Evolutionary conservation across 345 rosid species (phyloP).

Genomic region (Microthlaspi erraticum): DNA sequence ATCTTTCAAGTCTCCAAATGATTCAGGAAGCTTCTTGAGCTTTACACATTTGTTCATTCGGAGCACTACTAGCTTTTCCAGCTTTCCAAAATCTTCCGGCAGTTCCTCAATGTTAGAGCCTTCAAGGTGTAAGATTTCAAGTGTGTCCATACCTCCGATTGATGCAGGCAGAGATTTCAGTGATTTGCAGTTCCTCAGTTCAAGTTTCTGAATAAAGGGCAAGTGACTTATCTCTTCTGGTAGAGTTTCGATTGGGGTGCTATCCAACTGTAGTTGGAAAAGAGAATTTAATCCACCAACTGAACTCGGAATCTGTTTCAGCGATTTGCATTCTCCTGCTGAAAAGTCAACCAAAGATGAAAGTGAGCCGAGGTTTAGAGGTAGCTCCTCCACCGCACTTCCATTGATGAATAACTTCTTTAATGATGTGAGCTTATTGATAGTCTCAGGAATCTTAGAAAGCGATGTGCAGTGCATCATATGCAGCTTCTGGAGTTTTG

Average conservation of each 20-base stretch:
- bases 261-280: slow-evolving; percentile 30
- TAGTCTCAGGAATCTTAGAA: slow-evolving; percentile 28
- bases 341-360: slow-evolving; percentile 28
- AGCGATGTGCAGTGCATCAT: slow-evolving; percentile 28
- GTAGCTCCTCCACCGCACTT: slow-evolving; percentile 28
- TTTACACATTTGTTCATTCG: slow-evolving; percentile 20
- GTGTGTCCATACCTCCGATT: slow-evolving; percentile 36
- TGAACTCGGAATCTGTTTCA: slow-evolving; percentile 36
- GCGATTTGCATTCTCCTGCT: slow-evolving; percentile 22
- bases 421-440: slow-evolving; percentile 32
- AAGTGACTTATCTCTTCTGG: slow-evolving; percentile 31
- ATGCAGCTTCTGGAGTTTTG: slow-evolving; percentile 32
- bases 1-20: slow-evolving; percentile 42
- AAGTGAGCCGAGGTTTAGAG: slow-evolving; percentile 16
- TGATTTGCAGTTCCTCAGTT: slow-evolving; percentile 25
- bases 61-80: slow-evolving; percentile 24
- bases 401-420: slow-evolving; percentile 31
- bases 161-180: slow-evolving; percentile 27
- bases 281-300: slow-evolving; percentile 40
- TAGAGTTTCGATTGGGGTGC: slow-evolving; percentile 26
- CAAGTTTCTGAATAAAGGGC: slow-evolving; percentile 18
- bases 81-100: slow-evolving; percentile 36
- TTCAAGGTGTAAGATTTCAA: neutral
- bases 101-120: slow-evolving; percentile 41
- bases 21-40: slow-evolving; percentile 40